A percentile compares a stretch with the other conserved stretches of the same genome.
Conservation (phyloP, 2,329 filamentous ascomycete genomes). For the Pestalotiopsis fici region DNA sequence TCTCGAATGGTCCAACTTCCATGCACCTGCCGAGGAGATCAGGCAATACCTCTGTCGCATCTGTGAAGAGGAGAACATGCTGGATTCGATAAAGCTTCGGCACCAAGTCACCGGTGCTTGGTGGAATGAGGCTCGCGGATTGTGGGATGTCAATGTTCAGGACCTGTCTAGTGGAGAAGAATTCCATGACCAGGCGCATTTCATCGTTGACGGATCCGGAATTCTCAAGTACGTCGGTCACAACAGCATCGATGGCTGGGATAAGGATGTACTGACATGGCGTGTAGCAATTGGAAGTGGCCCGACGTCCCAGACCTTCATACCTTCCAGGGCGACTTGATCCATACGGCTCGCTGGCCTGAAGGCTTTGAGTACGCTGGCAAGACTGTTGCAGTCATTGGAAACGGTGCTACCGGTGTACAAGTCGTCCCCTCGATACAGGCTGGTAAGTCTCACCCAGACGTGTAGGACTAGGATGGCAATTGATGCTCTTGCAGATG, state of each 20-base stretch:
- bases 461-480: background rate
- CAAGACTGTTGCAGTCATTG: conserved; percentile 57
- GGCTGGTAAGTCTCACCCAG: conserved; percentile 30
- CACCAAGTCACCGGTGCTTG: conserved; percentile 42
- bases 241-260: background rate
- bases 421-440: conserved; percentile 55
- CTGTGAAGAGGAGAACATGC: conserved; percentile 49
- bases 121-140: conserved; percentile 44
- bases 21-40: conserved; percentile 56
- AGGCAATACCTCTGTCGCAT: conserved; percentile 50
- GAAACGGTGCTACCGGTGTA: conserved; percentile 55
- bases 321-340: conserved; percentile 45
- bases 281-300: conserved; percentile 50
- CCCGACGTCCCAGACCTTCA: conserved; percentile 48
- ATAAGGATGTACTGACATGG: background rate
- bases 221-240: conserved; percentile 46
- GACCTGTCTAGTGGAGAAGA: conserved; percentile 37
- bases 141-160: conserved; percentile 43
- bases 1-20: conserved; percentile 60
- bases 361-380: conserved; percentile 46
- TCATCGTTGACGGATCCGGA: conserved; percentile 50
- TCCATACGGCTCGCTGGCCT: conserved; percentile 58
- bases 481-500: conserved; percentile 22
- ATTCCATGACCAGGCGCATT: conserved; percentile 48
- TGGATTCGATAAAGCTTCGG: conserved; percentile 41